phyloP scores from a whole-genome alignment of 225 moss, liverwort and hornwort genomes.

The Polytrichum formosum region DNA sequence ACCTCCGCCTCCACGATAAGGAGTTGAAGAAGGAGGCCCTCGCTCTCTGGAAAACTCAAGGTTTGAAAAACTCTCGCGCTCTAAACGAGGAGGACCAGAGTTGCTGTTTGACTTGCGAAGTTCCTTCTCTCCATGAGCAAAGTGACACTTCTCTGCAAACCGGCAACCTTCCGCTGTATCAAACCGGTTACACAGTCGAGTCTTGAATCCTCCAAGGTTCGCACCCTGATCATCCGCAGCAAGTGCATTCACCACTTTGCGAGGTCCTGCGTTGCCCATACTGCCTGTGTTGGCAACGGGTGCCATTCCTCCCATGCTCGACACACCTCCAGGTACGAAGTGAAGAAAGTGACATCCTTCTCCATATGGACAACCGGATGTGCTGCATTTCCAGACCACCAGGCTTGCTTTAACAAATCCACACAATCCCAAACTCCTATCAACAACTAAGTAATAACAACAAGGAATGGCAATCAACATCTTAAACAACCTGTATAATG shows the following conservation, averaged over 20 bases:
- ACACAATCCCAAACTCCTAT: not conserved
- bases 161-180: conserved; percentile 92
- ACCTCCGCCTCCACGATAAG: conserved; percentile 41
- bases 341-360: conserved; percentile 98
- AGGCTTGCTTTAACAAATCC: not conserved
- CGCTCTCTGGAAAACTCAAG: conserved; percentile 71
- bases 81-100: conserved; percentile 28
- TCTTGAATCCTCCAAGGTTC: conserved; percentile 93
- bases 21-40: conserved; percentile 56
- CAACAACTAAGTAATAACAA: not conserved
- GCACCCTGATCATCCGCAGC: conserved; percentile 78
- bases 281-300: conserved; percentile 60
- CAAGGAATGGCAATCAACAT: not conserved
- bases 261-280: conserved; percentile 58
- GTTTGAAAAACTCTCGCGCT: conserved; percentile 58
- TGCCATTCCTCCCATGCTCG: conserved; percentile 52
- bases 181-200: conserved; percentile 88
- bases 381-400: conserved; percentile 48
- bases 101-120: conserved; percentile 63
- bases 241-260: conserved; percentile 85
- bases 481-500: not conserved
- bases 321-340: conserved; percentile 85
- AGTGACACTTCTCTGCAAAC: conserved; percentile 96
- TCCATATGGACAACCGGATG: conserved; percentile 96
- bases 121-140: conserved; percentile 96